phyloP scores from a whole-genome alignment of 768 basidiomycete species.

The Mycena metata region DNA sequence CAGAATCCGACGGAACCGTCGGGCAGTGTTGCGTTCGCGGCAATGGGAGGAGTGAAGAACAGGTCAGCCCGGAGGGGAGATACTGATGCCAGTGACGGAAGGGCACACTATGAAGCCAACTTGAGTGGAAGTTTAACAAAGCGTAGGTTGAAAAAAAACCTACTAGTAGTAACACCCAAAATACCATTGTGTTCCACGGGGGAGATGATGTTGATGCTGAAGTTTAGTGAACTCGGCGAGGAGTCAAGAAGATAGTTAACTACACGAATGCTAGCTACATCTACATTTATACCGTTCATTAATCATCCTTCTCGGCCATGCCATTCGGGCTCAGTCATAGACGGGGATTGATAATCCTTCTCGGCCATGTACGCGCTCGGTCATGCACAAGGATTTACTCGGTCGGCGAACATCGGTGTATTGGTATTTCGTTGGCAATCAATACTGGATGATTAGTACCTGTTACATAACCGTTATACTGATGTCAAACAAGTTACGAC shows the following conservation, averaged over 20 bases:
- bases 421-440: too few species aligned
- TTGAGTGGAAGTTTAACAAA: conserved; percentile 10
- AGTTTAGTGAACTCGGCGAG: conserved; percentile 22
- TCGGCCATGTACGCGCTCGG: conserved; percentile 5
- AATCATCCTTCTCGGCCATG: conserved; percentile 23
- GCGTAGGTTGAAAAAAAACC: conserved; percentile 12
- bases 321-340: conserved; percentile 18
- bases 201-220: conserved; percentile 17
- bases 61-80: conserved; percentile 20
- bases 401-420: too few species aligned
- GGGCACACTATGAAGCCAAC: conserved; percentile 10
- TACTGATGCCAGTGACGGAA: conserved; percentile 21
- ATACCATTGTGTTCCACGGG: conserved; percentile 15
- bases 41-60: conserved; percentile 23
- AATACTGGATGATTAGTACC: too few species aligned
- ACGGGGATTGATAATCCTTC: conserved; percentile 20
- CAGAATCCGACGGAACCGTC: conserved; percentile 23
- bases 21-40: conserved; percentile 21
- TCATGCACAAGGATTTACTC: conserved; percentile 12
- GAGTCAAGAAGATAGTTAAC: conserved; percentile 8
- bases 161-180: conserved; percentile 20
- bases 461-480: too few species aligned
- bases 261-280: conserved; percentile 7
- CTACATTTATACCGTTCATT: conserved; percentile 14
- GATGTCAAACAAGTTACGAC: too few species aligned